These are phyloP conservation scores for Apiospora malaysiana DNA, from an alignment of 2,329 filamentous ascomycete genomes.

Conservation along the genomic window DNA sequence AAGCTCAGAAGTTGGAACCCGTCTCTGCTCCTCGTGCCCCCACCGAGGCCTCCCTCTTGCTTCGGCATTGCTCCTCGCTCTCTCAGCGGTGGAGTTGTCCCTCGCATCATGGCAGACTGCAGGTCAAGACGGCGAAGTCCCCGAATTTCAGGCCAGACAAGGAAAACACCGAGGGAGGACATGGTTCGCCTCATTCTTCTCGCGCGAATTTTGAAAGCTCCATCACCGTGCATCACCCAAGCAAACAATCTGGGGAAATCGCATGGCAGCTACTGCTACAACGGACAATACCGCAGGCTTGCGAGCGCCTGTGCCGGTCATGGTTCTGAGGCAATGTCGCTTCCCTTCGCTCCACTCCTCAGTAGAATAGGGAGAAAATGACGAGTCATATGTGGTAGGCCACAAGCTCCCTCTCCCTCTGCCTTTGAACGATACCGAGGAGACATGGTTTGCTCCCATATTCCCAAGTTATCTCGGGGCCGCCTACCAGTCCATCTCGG, in stretches of 20 bases:
- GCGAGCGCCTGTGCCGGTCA: neutral
- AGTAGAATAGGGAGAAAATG: neutral
- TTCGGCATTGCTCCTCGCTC: neutral
- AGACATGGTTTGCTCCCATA: neutral
- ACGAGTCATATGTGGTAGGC: conserved; percentile 9
- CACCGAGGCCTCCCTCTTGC: neutral
- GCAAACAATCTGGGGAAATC: conserved; percentile 14
- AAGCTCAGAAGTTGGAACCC: neutral
- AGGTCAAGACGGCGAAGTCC: neutral
- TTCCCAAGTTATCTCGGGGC: neutral
- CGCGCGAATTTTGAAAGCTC: neutral
- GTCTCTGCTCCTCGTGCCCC: neutral
- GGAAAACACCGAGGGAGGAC: neutral
- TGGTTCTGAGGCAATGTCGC: neutral
- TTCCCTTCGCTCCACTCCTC: conserved; percentile 6
- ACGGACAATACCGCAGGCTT: neutral
- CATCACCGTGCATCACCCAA: neutral
- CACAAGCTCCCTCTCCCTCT: neutral
- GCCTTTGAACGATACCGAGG: neutral
- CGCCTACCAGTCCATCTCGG: neutral
- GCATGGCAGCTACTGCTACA: neutral
- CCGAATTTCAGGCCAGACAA: neutral
- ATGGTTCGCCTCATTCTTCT: conserved; percentile 5
- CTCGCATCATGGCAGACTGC: conserved; percentile 16
- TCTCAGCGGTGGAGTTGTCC: neutral